Base-by-base conservation (phyloP, 2,329 filamentous ascomycete genomes). In the Polychaeton citri region DNA sequence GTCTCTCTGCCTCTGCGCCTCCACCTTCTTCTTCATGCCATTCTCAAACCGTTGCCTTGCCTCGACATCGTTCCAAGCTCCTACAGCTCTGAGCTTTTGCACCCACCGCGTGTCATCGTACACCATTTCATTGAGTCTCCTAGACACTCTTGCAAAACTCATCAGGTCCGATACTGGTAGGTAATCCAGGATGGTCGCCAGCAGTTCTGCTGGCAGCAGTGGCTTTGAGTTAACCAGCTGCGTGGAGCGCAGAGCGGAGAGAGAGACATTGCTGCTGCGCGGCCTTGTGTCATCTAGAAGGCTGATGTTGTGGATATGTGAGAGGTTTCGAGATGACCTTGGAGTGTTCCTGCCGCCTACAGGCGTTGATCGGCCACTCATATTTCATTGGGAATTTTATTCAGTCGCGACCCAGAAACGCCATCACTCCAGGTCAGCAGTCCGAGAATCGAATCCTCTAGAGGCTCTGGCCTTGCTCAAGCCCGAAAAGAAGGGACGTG, bases 31-130 rank as follows among this genome's bases (percentile, higher is more conserved):
- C 47, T 56, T 61, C 58, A 65, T 69, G 6, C 72, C 70, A 17
- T 88, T 79, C 43, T 95, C 88, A 35, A 85, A 83, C 36, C 82
- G 67, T 47, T 74, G 76, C 41, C 87, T 72, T 4, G 90, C 90
- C 55, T 94, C 88, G 3, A 66, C 59, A 55, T 98, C 90, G 52
- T 93, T 80, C 90, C 90, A 98, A 46, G 82, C 81, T 2, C 80
- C 83, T 77, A 98, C 94, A 39, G 72, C 77, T 55, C 81, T 81
- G 37, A 98, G 62, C 43, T 83, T 74, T 44, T 83, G 76, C 26
- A 96, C 81, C 90, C 90, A 98, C 64, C 88, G 74, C 34, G 86
- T 84, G 59, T 98, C 90, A 58, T 98, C 90, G 61, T 96, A 98
- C 3, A 95, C 87, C 87, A 98, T 98, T 62, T 98, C 90, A 54